These are phyloP conservation scores for Backusella australiensis DNA, from an alignment of 192 early-diverging fungal genomes.

Conservation along the genomic window DNA sequence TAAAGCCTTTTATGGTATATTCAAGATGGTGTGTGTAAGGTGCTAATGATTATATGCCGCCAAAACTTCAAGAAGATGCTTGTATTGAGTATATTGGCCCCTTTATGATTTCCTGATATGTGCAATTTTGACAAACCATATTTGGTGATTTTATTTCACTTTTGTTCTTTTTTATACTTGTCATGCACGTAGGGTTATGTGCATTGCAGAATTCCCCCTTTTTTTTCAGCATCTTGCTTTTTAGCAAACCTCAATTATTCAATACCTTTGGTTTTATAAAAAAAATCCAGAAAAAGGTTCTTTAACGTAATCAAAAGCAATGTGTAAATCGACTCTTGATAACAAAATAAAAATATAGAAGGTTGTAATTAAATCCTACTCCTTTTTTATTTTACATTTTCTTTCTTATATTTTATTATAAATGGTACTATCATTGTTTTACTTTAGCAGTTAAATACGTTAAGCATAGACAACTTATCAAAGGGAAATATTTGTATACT, in stretches of 20 bases:
- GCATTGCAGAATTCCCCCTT: background rate
- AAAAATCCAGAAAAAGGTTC: background rate
- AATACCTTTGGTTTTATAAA: background rate
- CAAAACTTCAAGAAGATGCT: constrained; percentile 9
- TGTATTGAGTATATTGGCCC: background rate
- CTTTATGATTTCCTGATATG: constrained; percentile 11
- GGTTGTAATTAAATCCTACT: too few species aligned
- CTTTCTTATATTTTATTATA: background rate
- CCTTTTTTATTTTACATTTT: background rate
- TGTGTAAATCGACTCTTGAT: background rate
- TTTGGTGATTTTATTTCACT: constrained; percentile 16
- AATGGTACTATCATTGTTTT: background rate
- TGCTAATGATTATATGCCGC: constrained; percentile 11
- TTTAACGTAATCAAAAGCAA: background rate
- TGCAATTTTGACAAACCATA: constrained; percentile 17
- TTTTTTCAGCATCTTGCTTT: background rate
- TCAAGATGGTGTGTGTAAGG: constrained; percentile 12
- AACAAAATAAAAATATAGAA: background rate
- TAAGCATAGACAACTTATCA: background rate
- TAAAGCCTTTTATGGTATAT: constrained; percentile 6
- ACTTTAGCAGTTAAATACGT: background rate
- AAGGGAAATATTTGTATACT: background rate
- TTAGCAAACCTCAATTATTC: background rate
- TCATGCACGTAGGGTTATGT: constrained; percentile 3
- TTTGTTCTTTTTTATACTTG: constrained; percentile 11